Percentiles rank a stretch among this genome's conserved stretches.
Evolutionary conservation across 768 basidiomycete species (phyloP).

Genomic region (Tricholoma saponaceum): DNA sequence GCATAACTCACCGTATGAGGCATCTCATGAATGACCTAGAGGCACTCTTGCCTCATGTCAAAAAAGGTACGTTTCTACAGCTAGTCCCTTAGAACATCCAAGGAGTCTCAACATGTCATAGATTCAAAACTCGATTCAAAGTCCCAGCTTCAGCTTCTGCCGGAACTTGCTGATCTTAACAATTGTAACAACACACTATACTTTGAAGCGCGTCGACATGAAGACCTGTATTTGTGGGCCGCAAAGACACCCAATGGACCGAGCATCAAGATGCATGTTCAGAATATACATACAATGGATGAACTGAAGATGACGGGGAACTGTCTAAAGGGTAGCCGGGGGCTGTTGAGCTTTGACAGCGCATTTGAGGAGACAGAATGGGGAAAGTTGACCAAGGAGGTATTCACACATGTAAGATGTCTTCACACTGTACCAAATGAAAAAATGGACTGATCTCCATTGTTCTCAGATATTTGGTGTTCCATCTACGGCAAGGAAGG

Average conservation of each 20-base stretch:
- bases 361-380: constrained; percentile 87
- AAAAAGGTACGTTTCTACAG: constrained; percentile 71
- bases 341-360: constrained; percentile 88
- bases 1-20: constrained; percentile 93
- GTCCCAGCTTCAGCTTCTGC: constrained; percentile 86
- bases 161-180: constrained; percentile 94
- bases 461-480: constrained; percentile 84
- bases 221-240: constrained; percentile 96
- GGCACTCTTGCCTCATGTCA: constrained; percentile 85
- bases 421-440: constrained; percentile 2
- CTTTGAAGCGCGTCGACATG: constrained; percentile 94
- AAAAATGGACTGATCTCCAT: constrained; percentile 6
- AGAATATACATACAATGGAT: constrained; percentile 99
- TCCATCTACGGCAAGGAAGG: constrained; percentile 81
- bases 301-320: constrained; percentile 99
- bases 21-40: constrained; percentile 96
- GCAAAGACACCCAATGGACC: constrained; percentile 97
- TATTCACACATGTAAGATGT: constrained; percentile 81
- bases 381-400: constrained; percentile 84
- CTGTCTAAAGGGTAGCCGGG: constrained; percentile 93
- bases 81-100: background rate
- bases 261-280: constrained; percentile 95
- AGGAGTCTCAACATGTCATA: constrained; percentile 24
- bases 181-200: constrained; percentile 98
- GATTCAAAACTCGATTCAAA: constrained; percentile 98